Evolutionary conservation across 179 eudicot genomes (phyloP).

Genomic region (Corrigiola litoralis): DNA sequence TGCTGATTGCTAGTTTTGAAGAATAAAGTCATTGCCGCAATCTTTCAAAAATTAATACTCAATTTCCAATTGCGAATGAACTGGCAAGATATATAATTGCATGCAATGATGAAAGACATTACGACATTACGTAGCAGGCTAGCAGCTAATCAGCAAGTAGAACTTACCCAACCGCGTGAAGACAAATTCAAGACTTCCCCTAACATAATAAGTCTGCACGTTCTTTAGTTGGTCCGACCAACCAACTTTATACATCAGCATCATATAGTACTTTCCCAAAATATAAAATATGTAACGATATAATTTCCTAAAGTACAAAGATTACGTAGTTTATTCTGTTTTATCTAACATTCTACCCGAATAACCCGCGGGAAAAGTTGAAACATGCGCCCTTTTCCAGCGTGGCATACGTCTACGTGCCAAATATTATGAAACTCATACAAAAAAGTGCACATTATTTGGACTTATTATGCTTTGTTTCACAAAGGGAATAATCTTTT

Average conservation of each 20-base stretch:
- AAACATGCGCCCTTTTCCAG: slow-evolving; percentile 8
- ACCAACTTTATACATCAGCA: background rate
- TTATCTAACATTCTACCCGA: background rate
- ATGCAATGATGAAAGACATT: no score
- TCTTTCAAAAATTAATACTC: no score
- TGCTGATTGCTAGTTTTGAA: no score
- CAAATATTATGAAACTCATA: slow-evolving; percentile 1
- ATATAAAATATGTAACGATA: no score
- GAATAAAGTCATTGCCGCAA: no score
- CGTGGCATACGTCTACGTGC: slow-evolving; percentile 27
- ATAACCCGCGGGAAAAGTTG: slow-evolving; percentile 9
- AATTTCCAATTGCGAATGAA: no score
- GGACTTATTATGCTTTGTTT: background rate
- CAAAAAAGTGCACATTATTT: background rate
- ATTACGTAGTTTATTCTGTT: no score
- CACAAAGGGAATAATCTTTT: background rate
- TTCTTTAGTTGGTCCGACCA: slow-evolving; percentile 1
- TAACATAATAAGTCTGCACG: slow-evolving; percentile 4
- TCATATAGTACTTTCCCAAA: background rate
- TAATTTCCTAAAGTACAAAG: no score
- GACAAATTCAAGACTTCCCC: slow-evolving; percentile 16
- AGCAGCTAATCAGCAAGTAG: no score
- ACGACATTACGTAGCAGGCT: no score
- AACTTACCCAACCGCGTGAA: slow-evolving; percentile 6
- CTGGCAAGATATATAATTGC: no score